Evolutionary conservation across 805 yeast species (phyloP).

Genomic region (Blastobotrys americana): DNA sequence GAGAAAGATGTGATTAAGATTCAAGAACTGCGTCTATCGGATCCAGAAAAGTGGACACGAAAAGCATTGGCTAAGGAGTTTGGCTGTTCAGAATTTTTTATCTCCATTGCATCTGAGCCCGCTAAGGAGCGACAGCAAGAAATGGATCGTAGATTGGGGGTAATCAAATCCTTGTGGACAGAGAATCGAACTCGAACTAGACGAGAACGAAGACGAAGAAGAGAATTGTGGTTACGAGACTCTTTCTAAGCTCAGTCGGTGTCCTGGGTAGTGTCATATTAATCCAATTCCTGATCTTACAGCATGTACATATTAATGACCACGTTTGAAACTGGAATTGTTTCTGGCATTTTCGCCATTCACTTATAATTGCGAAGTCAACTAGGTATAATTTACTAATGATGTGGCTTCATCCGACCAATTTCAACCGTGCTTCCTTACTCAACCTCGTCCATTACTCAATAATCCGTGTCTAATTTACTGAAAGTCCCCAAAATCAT

Average conservation of each 20-base stretch:
- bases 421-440: too few species aligned
- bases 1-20: constrained; percentile 55
- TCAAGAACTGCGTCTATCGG: constrained; percentile 42
- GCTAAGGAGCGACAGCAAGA: constrained; percentile 34
- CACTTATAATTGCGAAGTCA: too few species aligned
- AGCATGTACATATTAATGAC: constrained; percentile 5
- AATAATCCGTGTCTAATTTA: too few species aligned
- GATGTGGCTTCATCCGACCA: too few species aligned
- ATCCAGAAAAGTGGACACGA: constrained; percentile 61
- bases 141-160: constrained; percentile 41
- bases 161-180: constrained; percentile 45
- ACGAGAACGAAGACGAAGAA: constrained; percentile 52
- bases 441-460: too few species aligned
- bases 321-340: neutral
- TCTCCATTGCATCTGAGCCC: constrained; percentile 45
- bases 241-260: constrained; percentile 28
- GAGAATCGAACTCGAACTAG: constrained; percentile 43
- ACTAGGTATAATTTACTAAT: too few species aligned
- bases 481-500: constrained; percentile 34
- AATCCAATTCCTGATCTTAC: constrained; percentile 5
- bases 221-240: constrained; percentile 55
- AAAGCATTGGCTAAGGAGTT: constrained; percentile 54
- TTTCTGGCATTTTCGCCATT: too few species aligned
- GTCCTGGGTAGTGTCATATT: neutral
- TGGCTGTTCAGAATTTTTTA: constrained; percentile 43